These are phyloP conservation scores for Hygrophoropsis aurantiaca DNA, from an alignment of 768 basidiomycete genomes.

Conservation along the genomic window DNA sequence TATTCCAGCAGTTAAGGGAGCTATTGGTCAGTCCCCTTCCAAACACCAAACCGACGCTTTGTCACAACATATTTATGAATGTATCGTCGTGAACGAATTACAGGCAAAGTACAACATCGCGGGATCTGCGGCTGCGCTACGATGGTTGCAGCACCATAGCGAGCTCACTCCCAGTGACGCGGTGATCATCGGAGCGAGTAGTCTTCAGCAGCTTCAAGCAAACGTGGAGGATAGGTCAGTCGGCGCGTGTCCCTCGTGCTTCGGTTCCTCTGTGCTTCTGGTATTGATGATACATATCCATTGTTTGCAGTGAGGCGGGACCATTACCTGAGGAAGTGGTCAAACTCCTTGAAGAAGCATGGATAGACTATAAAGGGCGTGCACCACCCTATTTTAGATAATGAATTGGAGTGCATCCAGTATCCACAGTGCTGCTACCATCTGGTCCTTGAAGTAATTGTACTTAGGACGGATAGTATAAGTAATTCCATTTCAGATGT, in stretches of 20 bases:
- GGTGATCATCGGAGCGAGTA: slow-evolving; percentile 38
- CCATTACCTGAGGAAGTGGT: neutral
- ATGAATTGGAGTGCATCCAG: slow-evolving; percentile 1
- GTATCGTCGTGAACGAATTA: neutral
- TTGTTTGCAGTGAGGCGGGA: neutral
- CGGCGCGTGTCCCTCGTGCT: neutral
- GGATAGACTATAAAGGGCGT: neutral
- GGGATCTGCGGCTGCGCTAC: slow-evolving; percentile 13
- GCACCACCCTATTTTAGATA: neutral
- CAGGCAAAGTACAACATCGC: slow-evolving; percentile 12
- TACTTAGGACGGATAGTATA: neutral
- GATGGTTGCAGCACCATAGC: slow-evolving; percentile 24
- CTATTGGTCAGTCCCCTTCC: neutral
- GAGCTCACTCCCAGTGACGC: slow-evolving; percentile 15
- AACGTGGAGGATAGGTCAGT: neutral
- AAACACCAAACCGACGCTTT: neutral
- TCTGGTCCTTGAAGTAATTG: neutral
- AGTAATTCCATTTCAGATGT: slow-evolving; percentile 5
- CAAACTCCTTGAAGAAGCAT: slow-evolving; percentile 1
- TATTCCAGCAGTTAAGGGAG: neutral
- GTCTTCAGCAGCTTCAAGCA: slow-evolving; percentile 31
- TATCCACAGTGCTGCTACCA: slow-evolving; percentile 5
- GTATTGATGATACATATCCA: neutral
- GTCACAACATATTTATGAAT: no score
- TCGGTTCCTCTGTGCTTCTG: no score